Conservation (phyloP, 768 basidiomycete species). For the Russula brevipes region DNA sequence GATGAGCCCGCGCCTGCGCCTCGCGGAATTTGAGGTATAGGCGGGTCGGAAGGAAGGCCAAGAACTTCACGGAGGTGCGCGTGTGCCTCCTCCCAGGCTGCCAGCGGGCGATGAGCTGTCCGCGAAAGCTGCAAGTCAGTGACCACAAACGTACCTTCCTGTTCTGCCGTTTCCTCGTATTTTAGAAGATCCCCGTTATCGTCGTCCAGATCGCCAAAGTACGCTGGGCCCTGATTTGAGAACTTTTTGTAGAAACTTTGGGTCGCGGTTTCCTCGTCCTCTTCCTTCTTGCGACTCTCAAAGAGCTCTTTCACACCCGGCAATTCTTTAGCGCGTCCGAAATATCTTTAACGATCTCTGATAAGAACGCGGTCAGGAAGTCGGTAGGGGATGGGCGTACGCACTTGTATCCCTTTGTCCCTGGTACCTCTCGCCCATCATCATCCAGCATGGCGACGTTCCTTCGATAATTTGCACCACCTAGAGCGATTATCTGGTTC, state of each 20-base stretch:
- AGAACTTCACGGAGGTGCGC: conserved; percentile 17
- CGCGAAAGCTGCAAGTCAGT: background rate
- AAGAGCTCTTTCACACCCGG: conserved; percentile 97
- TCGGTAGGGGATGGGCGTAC: background rate
- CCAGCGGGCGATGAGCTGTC: background rate
- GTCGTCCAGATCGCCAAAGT: conserved; percentile 92
- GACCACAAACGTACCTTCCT: conserved; percentile 47
- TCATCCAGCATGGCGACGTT: conserved; percentile 93
- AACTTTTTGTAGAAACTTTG: conserved; percentile 81
- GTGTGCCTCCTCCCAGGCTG: conserved; percentile 13
- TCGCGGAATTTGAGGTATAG: conserved; percentile 49
- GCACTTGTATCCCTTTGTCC: conserved; percentile 96
- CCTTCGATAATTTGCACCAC: conserved; percentile 92
- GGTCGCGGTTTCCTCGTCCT: conserved; percentile 81
- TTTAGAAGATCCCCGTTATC: conserved; percentile 57
- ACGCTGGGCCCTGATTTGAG: conserved; percentile 76
- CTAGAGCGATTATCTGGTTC: conserved; percentile 92
- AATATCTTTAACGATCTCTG: conserved; percentile 57
- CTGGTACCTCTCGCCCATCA: conserved; percentile 93
- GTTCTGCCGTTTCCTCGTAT: conserved; percentile 67
- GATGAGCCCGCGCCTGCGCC: conserved; percentile 29
- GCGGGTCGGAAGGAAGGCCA: conserved; percentile 36
- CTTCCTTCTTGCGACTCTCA: conserved; percentile 75
- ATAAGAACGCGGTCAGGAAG: background rate
- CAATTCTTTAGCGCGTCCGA: conserved; percentile 92